phyloP scores from a whole-genome alignment of 1,284 basidiomycete genomes.

The Grifola frondosa region DNA sequence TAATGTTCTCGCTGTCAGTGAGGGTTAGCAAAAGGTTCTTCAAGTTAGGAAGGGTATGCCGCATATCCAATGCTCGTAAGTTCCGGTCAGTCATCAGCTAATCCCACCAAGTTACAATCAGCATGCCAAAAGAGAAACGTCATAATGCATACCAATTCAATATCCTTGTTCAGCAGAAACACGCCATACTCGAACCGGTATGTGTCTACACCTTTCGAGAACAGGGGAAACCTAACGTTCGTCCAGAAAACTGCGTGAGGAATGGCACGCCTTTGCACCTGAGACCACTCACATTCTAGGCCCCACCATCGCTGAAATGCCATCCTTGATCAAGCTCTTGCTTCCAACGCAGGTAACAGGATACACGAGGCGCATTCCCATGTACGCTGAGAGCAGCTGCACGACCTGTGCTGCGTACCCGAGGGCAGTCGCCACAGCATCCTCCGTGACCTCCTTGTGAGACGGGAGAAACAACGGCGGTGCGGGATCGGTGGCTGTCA shows the following conservation, averaged over 20 bases:
- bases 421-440: constrained; percentile 80
- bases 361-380: constrained; percentile 79
- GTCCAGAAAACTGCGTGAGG: too few species aligned
- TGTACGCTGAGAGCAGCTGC: constrained; percentile 77
- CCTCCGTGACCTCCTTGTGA: constrained; percentile 77
- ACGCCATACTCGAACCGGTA: constrained; percentile 99
- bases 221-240: constrained; percentile 92
- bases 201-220: constrained; percentile 90
- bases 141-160: constrained; percentile 75
- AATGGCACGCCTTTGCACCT: too few species aligned
- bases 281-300: constrained; percentile 75
- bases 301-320: constrained; percentile 91
- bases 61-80: constrained; percentile 86
- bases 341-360: constrained; percentile 89
- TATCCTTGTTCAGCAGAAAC: constrained; percentile 95
- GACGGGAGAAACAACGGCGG: constrained; percentile 74
- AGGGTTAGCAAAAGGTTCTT: constrained; percentile 92
- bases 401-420: constrained; percentile 87
- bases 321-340: constrained; percentile 84
- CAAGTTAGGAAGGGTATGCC: constrained; percentile 95
- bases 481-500: constrained; percentile 73
- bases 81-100: constrained; percentile 90
- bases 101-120: constrained; percentile 11
- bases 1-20: constrained; percentile 60
- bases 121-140: constrained; percentile 14